Percentiles rank a stretch among this genome's conserved stretches.
Evolutionary conservation across 768 basidiomycete genomes (phyloP).

Genomic region (Podaxis sp.): DNA sequence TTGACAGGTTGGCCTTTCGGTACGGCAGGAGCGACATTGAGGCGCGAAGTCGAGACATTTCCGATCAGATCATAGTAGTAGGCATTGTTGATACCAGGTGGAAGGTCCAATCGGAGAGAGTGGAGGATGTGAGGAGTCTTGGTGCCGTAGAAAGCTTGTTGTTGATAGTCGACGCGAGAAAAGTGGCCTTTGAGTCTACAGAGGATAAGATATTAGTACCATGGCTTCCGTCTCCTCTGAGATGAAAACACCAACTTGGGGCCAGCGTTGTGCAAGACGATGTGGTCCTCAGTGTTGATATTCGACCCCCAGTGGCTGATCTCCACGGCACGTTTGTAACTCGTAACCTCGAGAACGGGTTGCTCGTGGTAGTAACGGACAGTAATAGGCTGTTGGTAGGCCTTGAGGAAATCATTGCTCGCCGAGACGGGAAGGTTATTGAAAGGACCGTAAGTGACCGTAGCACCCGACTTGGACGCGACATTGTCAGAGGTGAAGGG

Average conservation of each 20-base stretch:
- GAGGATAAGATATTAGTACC: constrained; percentile 14
- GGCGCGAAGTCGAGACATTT: constrained; percentile 92
- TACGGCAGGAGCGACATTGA: constrained; percentile 68
- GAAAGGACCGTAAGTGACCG: constrained; percentile 89
- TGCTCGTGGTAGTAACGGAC: constrained; percentile 85
- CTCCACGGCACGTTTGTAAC: constrained; percentile 76
- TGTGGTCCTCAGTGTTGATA: constrained; percentile 88
- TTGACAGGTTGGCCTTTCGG: constrained; percentile 53
- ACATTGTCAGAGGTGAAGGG: constrained; percentile 59
- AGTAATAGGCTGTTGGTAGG: constrained; percentile 62
- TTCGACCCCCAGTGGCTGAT: constrained; percentile 98
- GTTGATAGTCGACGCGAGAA: constrained; percentile 86
- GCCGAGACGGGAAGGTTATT: constrained; percentile 69
- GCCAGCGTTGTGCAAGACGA: constrained; percentile 85
- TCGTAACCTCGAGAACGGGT: constrained; percentile 75
- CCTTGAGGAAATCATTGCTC: constrained; percentile 50
- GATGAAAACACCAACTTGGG: constrained; percentile 63
- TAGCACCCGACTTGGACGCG: constrained; percentile 74
- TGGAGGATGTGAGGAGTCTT: constrained; percentile 68
- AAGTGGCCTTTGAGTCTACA: constrained; percentile 92
- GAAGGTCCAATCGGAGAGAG: constrained; percentile 77
- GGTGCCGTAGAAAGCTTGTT: constrained; percentile 69
- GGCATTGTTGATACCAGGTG: constrained; percentile 74
- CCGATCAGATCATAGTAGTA: constrained; percentile 94
- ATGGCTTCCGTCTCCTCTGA: neutral